Base-by-base conservation (phyloP, 1,284 basidiomycete genomes). In the Ustilago crameri region DNA sequence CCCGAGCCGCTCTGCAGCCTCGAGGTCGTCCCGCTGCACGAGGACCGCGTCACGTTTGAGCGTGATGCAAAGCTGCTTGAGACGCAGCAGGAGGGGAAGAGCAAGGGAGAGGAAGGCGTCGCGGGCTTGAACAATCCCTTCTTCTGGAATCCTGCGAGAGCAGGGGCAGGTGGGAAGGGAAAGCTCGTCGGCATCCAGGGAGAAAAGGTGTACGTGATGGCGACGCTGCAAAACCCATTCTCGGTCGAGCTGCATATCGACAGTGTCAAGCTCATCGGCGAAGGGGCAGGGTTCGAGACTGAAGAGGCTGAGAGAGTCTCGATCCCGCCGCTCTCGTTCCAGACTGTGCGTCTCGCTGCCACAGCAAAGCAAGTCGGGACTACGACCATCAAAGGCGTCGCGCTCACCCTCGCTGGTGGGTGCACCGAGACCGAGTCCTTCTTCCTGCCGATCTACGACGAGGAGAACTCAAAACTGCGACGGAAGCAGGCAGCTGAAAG, bases 221-320 rank as follows among this genome's bases (percentile, higher is more conserved):
- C 97, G 27, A 91, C 91, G 10, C 84, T 98, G n/a, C 88, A 90
- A 62, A 98, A 98, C 80, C 92, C 93, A 0, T 95, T 91, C 78
- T 88, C 91, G 1, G 93, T 98, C 82, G 92, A 94, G 62, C 86
- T 98, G 10, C 93, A 96, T 63, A 83, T 98, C 24, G 89, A 92
- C 63, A 89, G 88, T 66, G 81, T 98, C 30, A 88, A 89, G 10
- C 85, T 98, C 9, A 91, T 93, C 61, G 93, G 93, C 1, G 88
- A 90, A 3, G 96, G 96, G 0, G 89, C 90, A 9, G 83, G 86
- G 3, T 91, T 95, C 72, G 34, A 50, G 3, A 23, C 58, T 2
- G 40, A 51, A 17, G 87, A 90, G 50, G 88, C 89, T 15, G 87
- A 88, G 51, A 40, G 53, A 7, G 85, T 91, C 15, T 83, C 88